Percentiles rank a stretch among this genome's conserved stretches.
Evolutionary conservation across 1,284 basidiomycete species (phyloP).

Genomic region (Leccinum griseonigrum): DNA sequence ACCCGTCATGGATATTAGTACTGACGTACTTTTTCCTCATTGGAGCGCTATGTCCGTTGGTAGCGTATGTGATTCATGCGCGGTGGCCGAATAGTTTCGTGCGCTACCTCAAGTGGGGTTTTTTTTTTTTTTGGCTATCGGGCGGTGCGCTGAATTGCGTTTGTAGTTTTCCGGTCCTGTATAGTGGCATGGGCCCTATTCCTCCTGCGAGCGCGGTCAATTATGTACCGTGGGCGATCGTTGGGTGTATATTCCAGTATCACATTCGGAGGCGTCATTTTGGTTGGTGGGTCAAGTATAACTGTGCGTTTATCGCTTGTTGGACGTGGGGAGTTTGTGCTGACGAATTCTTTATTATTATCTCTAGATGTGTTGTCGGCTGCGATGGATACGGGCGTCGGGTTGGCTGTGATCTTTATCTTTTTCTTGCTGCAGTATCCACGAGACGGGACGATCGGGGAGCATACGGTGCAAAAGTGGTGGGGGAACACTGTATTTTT

Average conservation of each 20-base stretch:
- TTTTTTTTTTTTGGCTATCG: neutral
- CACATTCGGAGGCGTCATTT: conserved; percentile 46
- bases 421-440: conserved; percentile 73
- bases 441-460: conserved; percentile 56
- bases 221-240: conserved; percentile 48
- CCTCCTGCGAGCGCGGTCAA: conserved; percentile 49
- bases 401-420: conserved; percentile 51
- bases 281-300: conserved; percentile 59
- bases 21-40: conserved; percentile 58
- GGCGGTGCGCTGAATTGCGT: neutral
- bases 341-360: neutral
- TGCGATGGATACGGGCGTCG: conserved; percentile 53
- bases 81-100: conserved; percentile 43
- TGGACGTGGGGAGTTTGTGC: neutral
- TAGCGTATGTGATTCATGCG: conserved; percentile 38
- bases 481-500: conserved; percentile 66
- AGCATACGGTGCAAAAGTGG: conserved; percentile 54
- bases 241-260: conserved; percentile 56
- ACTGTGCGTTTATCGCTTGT: conserved; percentile 33
- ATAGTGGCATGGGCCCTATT: conserved; percentile 50
- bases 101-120: conserved; percentile 44
- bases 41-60: conserved; percentile 46
- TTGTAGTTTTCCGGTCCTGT: conserved; percentile 47
- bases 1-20: neutral
- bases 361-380: conserved; percentile 47